Evolutionary conservation across 2,329 filamentous ascomycete genomes (phyloP), one percentile per base, ranked within the genome.

Genomic region (Cucurbitaria berberidis): DNA sequence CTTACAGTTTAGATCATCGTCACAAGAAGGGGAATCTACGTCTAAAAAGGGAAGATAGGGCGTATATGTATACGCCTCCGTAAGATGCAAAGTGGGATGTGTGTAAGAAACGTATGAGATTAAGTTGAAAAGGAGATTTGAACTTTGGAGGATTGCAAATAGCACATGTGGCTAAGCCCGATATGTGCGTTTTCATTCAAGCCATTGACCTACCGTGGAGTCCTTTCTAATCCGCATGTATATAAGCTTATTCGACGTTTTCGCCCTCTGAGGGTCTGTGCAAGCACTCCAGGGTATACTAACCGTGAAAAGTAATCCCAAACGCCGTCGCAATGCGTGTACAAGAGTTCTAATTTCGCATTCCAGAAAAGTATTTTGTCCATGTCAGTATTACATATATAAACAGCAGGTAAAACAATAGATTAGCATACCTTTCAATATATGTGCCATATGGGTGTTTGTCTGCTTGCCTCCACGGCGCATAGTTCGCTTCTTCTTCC

Each of bases 361-460:
- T 68, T 51, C 82, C 79, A 10, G 80, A 82, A 59, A 86, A 93
- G 71, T 93, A 90, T 30, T 27, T n/a, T n/a, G n/a, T n/a, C n/a
- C n/a, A n/a, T n/a, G n/a, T n/a, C n/a, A n/a, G n/a, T n/a, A n/a
- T n/a, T n/a, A n/a, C n/a, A n/a, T n/a, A n/a, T n/a, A n/a, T n/a
- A n/a, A n/a, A n/a, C n/a, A n/a, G n/a, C n/a, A n/a, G n/a, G n/a
- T n/a, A n/a, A n/a, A n/a, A n/a, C n/a, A n/a, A n/a, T n/a, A n/a
- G n/a, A n/a, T n/a, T n/a, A n/a, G n/a, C n/a, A n/a, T 30, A 30
- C 29, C 30, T 77, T 91, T 88, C 70, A 96, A 81, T 54, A 96
- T 83, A 60, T 88, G 86, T 63, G 83, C 82, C 91, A 96, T 96
- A 73, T 96, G 92, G 24, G 86, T 86, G 72, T 96, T 96, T 22